Evolutionary conservation across 75 land plant species (phyloP), one percentile per base, ranked within the genome.

Genomic region (Cryptomeria japonica): DNA sequence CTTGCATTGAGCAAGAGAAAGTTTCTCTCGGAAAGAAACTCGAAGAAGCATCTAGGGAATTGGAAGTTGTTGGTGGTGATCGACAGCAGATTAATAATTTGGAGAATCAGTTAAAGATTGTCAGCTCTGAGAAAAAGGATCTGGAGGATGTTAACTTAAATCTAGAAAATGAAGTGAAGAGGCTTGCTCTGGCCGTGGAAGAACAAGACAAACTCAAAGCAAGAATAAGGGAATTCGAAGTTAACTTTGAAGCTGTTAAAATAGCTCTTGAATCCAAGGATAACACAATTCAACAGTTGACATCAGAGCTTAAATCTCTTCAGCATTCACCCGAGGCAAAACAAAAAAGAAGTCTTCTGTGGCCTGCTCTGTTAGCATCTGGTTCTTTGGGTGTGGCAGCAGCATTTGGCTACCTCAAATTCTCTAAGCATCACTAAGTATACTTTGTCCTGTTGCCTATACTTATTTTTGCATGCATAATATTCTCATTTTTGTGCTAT

Each of bases 211-310:
- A 78, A 5, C 42, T 78, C 25, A 78, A 78, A 78, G 42, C 34
- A 78, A 78, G 38, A 39, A 78, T 38, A 78, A 78, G 80, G 80
- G 80, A 78, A 37, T 78, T 78, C 18, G 80, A 78, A 78, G 41
- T 78, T 22, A 78, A 37, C 22, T 78, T 78, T 18, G 80, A 78
- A 78, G 38, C 44, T 78, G 44, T 39, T 37, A 78, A 78, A 78
- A 78, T 16, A 16, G 41, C 80, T 39, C 80, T 78, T 10, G 80
- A 78, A 78, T 18, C 37, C 79, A 76, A 76, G 79, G 38, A 76
- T 37, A 76, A 37, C 38, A 37, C 37, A 36, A 76, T 76, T 14
- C 39, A 76, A 5, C 79, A 76, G 39, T 76, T 76, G 79, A 76
- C 39, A 16, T 37, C 5, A 36, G 38, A 76, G 79, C 37, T 76